These are phyloP conservation scores for Allium sativum DNA, from an alignment of 106 monocot species.

Conservation along the genomic window DNA sequence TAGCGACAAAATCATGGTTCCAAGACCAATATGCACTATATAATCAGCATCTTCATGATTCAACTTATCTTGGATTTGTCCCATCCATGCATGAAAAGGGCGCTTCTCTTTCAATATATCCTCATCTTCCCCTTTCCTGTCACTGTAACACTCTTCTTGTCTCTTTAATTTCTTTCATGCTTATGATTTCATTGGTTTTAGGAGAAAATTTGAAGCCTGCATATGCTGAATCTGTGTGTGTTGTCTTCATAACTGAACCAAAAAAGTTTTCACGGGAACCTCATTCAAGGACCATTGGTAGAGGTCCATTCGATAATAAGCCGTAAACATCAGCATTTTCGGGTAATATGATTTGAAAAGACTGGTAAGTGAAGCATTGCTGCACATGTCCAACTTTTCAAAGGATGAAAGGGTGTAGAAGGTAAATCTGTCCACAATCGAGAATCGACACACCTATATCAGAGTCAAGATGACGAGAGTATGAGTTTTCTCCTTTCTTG, in stretches of 20 bases:
- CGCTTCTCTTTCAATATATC: constrained; percentile 17
- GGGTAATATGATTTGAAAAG: constrained; percentile 13
- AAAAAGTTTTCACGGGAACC: constrained; percentile 76
- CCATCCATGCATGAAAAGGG: constrained; percentile 43
- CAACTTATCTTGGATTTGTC: constrained; percentile 27
- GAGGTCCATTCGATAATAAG: constrained; percentile 84
- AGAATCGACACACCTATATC: constrained; percentile 98
- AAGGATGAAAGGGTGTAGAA: constrained; percentile 91
- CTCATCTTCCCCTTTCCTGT: constrained; percentile 6
- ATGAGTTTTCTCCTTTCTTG: constrained; percentile 95
- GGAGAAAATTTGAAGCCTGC: constrained; percentile 12
- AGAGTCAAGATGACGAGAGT: constrained; percentile 95
- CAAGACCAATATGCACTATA: constrained; percentile 47
- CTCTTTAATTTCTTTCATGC: constrained; percentile 1
- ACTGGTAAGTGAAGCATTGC: constrained; percentile 81
- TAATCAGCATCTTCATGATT: constrained; percentile 32
- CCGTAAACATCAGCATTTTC: constrained; percentile 73
- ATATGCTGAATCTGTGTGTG: constrained; percentile 65
- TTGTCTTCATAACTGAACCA: constrained; percentile 95
- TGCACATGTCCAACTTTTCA: constrained; percentile 92
- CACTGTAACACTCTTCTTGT: constrained; percentile 14
- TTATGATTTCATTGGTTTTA: constrained; percentile 2
- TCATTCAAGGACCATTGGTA: constrained; percentile 46
- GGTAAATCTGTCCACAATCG: constrained; percentile 97
- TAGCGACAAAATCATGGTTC: constrained; percentile 50